Evolutionary conservation across 2,329 filamentous ascomycete species (phyloP).

Genomic region (Aureobasidium sp.): DNA sequence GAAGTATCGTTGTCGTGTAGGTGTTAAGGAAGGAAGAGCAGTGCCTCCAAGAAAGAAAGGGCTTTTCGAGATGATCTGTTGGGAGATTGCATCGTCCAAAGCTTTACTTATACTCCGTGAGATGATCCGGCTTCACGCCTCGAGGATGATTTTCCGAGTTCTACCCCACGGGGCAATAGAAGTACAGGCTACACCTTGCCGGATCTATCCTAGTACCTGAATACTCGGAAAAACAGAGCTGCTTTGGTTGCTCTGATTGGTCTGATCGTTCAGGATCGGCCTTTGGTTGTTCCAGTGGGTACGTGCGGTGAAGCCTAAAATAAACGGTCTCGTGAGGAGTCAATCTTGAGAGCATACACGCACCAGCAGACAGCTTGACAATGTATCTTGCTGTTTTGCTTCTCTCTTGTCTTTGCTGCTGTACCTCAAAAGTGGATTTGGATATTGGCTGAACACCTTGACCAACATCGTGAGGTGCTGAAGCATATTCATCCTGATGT

Average conservation of each 20-base stretch:
- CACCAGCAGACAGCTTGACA: background rate
- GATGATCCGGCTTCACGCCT: background rate
- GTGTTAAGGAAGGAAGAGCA: background rate
- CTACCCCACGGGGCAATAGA: background rate
- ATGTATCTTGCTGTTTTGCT: background rate
- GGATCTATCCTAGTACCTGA: no score
- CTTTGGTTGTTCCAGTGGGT: background rate
- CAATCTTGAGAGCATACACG: background rate
- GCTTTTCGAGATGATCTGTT: slow-evolving; percentile 1
- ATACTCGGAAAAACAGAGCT: background rate
- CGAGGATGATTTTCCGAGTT: background rate
- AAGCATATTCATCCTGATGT: background rate
- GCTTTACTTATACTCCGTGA: background rate
- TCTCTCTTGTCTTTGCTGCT: background rate
- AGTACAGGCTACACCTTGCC: no score
- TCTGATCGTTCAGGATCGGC: background rate
- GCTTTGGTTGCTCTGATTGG: background rate
- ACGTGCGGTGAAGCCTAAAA: background rate
- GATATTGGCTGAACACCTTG: no score
- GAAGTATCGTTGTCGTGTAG: background rate
- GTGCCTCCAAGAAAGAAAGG: background rate
- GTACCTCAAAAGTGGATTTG: no score
- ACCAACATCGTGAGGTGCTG: no score
- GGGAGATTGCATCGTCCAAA: slow-evolving; percentile 4
- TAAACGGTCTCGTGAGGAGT: background rate